phyloP scores from a whole-genome alignment of 768 basidiomycete genomes.

The Suillus hirtellus region DNA sequence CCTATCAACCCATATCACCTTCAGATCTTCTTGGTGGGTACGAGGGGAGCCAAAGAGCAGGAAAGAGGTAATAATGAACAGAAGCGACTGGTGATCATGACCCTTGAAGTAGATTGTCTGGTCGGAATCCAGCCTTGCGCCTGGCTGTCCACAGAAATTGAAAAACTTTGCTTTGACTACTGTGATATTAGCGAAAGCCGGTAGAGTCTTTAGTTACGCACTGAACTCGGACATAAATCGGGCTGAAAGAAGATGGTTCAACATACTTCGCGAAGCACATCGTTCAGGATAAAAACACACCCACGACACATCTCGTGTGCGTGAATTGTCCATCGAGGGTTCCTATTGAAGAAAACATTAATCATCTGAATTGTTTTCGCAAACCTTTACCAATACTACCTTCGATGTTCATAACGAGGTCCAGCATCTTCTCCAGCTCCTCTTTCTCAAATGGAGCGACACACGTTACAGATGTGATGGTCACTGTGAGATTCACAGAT shows the following conservation, averaged over 20 bases:
- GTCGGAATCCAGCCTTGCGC: constrained; percentile 33
- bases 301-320: neutral
- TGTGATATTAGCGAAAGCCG: neutral
- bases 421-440: constrained; percentile 39
- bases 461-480: constrained; percentile 38
- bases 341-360: neutral
- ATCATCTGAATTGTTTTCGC: neutral
- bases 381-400: constrained; percentile 24
- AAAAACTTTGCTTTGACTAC: constrained; percentile 31
- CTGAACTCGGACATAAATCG: constrained; percentile 46
- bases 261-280: neutral
- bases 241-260: constrained; percentile 26
- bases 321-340: neutral
- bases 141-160: constrained; percentile 39
- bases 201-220: constrained; percentile 17
- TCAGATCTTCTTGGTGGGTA: constrained; percentile 40
- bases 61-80: constrained; percentile 37
- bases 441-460: constrained; percentile 37
- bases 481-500: constrained; percentile 29
- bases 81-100: constrained; percentile 25
- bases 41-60: constrained; percentile 48
- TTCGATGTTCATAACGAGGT: constrained; percentile 31
- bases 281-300: neutral
- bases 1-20: constrained; percentile 46
- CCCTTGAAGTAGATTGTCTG: constrained; percentile 23